phyloP scores from a whole-genome alignment of 257 asterid species.

The Jaltomata sinuosa region DNA sequence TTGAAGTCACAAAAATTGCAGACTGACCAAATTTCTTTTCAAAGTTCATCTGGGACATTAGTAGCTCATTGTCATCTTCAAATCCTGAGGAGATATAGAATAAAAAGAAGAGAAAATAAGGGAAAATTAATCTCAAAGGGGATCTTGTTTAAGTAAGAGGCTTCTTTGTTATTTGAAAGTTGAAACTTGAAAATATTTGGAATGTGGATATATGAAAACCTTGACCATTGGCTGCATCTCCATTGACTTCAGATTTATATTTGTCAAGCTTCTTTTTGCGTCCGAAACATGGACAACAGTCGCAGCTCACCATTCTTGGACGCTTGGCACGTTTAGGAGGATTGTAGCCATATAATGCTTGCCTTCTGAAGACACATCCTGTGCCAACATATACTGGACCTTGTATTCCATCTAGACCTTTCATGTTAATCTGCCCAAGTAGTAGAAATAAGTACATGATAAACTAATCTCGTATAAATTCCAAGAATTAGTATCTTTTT shows the following conservation, averaged over 20 bases:
- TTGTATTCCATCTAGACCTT: conserved; percentile 91
- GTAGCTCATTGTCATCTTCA: conserved; percentile 69
- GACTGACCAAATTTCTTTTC: conserved; percentile 96
- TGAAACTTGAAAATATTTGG: background rate
- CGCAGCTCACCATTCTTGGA: conserved; percentile 86
- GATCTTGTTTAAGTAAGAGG: background rate
- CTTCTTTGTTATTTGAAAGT: background rate
- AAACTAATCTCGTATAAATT: background rate
- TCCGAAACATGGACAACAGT: conserved; percentile 89
- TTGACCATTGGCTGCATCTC: conserved; percentile 41
- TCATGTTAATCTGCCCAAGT: conserved; percentile 70
- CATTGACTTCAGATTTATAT: conserved; percentile 41
- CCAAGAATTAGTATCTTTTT: background rate
- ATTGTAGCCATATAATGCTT: conserved; percentile 78
- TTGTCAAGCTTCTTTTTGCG: conserved; percentile 56
- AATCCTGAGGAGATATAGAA: conserved; percentile 31
- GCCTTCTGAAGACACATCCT: conserved; percentile 87
- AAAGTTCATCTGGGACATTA: conserved; percentile 86
- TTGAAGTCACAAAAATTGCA: conserved; percentile 78
- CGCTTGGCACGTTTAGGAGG: conserved; percentile 81
- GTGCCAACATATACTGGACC: conserved; percentile 96
- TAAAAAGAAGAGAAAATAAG: conserved; percentile 2
- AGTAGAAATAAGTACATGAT: background rate
- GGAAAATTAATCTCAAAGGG: background rate
- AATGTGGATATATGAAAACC: conserved; percentile 23